Evolutionary conservation across 345 rosid genomes (phyloP).

Genomic region (Citrus medica): DNA sequence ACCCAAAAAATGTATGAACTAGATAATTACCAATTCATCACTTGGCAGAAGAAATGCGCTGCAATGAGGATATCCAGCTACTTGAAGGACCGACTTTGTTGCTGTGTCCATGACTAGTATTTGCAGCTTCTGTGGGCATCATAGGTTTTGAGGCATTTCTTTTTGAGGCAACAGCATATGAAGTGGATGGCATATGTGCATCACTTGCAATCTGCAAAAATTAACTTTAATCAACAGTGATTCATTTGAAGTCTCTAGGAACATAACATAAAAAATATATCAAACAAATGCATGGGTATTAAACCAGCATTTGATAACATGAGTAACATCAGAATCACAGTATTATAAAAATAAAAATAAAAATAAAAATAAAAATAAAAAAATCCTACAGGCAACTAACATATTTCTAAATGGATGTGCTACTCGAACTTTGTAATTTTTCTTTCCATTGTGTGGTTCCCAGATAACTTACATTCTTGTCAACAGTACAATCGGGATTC

Average conservation of each 20-base stretch:
- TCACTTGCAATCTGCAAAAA: constrained; percentile 37
- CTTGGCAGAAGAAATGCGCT: constrained; percentile 61
- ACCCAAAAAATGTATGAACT: not conserved
- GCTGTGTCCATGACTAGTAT: constrained; percentile 45
- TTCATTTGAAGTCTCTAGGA: not conserved
- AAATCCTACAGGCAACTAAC: not conserved
- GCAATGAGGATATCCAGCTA: constrained; percentile 79
- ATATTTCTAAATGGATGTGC: constrained; percentile 2
- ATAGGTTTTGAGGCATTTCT: constrained; percentile 49
- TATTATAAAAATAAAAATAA: not conserved
- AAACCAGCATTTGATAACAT: not conserved
- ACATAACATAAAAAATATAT: not conserved
- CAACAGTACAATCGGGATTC: constrained; percentile 44
- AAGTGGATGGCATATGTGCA: constrained; percentile 55
- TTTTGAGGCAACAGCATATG: constrained; percentile 61
- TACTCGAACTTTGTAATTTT: not conserved
- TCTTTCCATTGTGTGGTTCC: not conserved
- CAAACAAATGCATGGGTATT: not conserved
- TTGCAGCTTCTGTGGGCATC: constrained; percentile 51
- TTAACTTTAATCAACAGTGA: constrained; percentile 5
- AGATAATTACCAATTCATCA: constrained; percentile 43
- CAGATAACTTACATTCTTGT: constrained; percentile 58
- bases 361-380: not conserved
- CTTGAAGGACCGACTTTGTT: constrained; percentile 56
- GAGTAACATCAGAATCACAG: not conserved